phyloP scores from a whole-genome alignment of 495 filamentous ascomycete genomes.

The Parathielavia hyrcaniae region DNA sequence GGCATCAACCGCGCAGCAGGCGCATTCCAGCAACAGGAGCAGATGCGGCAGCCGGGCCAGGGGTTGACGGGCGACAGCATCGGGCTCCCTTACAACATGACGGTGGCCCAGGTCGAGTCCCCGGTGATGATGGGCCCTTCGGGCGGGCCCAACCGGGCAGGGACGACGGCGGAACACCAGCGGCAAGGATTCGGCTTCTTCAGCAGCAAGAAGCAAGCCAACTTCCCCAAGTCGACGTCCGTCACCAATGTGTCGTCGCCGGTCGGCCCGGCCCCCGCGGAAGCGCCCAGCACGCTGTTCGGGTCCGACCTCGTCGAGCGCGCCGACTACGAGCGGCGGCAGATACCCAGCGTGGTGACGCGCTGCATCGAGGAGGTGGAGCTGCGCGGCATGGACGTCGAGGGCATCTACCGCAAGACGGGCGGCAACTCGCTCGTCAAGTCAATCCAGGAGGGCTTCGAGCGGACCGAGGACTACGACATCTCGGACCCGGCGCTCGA shows the following conservation, averaged over 20 bases:
- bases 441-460: slow-evolving; percentile 81
- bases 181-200: slow-evolving; percentile 76
- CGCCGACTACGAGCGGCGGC: slow-evolving; percentile 80
- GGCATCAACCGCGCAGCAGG: slow-evolving; percentile 78
- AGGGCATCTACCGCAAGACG: slow-evolving; percentile 97
- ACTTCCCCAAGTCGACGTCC: slow-evolving; percentile 46
- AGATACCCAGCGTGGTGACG: slow-evolving; percentile 83
- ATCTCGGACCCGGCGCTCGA: slow-evolving; percentile 91
- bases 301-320: slow-evolving; percentile 84
- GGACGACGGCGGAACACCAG: slow-evolving; percentile 48
- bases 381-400: slow-evolving; percentile 91
- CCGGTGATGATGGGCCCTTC: slow-evolving; percentile 31
- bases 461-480: slow-evolving; percentile 74
- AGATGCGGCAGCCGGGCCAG: slow-evolving; percentile 45
- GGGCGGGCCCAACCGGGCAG: slow-evolving; percentile 23
- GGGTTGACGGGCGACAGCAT: slow-evolving; percentile 49
- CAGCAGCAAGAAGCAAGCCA: slow-evolving; percentile 42
- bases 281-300: slow-evolving; percentile 63
- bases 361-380: slow-evolving; percentile 98
- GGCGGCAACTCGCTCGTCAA: slow-evolving; percentile 85
- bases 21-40: slow-evolving; percentile 44
- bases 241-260: slow-evolving; percentile 50
- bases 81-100: slow-evolving; percentile 58
- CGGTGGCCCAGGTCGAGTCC: slow-evolving; percentile 44
- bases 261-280: slow-evolving; percentile 43